phyloP scores from a whole-genome alignment of 2,329 filamentous ascomycete species.

The Cercospora sp. region DNA sequence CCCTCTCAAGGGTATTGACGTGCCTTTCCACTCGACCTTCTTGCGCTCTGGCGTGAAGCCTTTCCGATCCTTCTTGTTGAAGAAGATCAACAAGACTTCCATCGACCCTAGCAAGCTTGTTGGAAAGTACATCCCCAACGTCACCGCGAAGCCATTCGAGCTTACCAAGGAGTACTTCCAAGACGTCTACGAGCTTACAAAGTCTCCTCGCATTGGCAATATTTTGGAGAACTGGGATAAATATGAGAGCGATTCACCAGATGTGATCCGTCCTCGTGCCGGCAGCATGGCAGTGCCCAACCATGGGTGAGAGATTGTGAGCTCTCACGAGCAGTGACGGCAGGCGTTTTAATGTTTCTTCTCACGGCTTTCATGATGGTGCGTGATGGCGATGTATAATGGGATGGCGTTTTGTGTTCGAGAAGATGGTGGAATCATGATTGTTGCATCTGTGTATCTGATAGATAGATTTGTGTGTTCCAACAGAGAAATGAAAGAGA shows the following conservation, averaged over 20 bases:
- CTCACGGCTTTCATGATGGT: background rate
- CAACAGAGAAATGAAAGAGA: background rate
- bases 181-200: conserved; percentile 94
- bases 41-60: conserved; percentile 97
- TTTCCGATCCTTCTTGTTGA: conserved; percentile 95
- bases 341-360: background rate
- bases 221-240: conserved; percentile 75
- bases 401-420: background rate
- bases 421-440: background rate
- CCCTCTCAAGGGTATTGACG: conserved; percentile 93
- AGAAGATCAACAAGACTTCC: conserved; percentile 99
- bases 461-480: background rate
- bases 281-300: conserved; percentile 32
- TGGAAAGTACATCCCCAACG: conserved; percentile 99
- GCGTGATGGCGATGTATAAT: background rate
- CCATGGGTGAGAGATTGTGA: background rate
- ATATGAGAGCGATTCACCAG: conserved; percentile 47
- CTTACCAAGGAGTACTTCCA: conserved; percentile 99
- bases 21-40: conserved; percentile 99
- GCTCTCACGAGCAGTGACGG: background rate
- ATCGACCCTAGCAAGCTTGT: conserved; percentile 96
- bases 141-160: conserved; percentile 92
- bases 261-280: conserved; percentile 32
- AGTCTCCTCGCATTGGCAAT: conserved; percentile 71
- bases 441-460: background rate